Base-by-base conservation (phyloP, 2,329 filamentous ascomycete species). In the Epichloe typhina region DNA sequence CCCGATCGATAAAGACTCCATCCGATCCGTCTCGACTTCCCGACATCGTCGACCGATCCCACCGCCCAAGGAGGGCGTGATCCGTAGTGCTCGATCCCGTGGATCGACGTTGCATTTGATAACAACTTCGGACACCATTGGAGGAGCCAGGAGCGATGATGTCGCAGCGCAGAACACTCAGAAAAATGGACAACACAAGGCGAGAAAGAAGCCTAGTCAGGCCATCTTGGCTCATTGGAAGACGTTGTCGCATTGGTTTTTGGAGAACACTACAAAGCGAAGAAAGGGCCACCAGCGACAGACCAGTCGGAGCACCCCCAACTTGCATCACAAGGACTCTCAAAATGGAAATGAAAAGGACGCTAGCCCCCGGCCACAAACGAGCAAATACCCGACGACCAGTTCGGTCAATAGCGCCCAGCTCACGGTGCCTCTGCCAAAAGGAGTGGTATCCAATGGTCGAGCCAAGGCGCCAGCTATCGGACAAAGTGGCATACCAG, bases 71-170 rank as follows among this genome's bases (percentile, higher is more conserved):
- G 90, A 96, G 63, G 79, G 81, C 13, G 69, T 80, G 11, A 65
- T 84, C 51, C 73, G 81, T 57, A 82, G 81, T 55, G 81, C 86
- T 53, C 76, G 84, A 58, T 86, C 86, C 57, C 76, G 88, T 53
- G 86, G 87, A 42, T 95, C 89, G 57, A 93, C 88, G 55, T 76
- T 96, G 35, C 88, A 95, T 62, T 79, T 94, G 4, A 88, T 94
- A 39, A 85, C 86, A 9, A 82, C 80, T 0, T 72, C 73, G 6
- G 76, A 79, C 17, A 72, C 70, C 1, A 56, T 79, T 15, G 66
- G 65, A 19, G 66, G 65, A 19, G 56, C 65, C n/a, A 45, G 40
- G 13, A 48, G 17, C 23, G 65, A 63, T 50, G 56, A 57, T 31
- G 58, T 49, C 36, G 57, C 53, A 38, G 46, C 45, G 1, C 45